Percentiles rank a stretch among this genome's conserved stretches.
Conservation (phyloP, 2,329 filamentous ascomycete species). For the Trichoderma brevicompactum region DNA sequence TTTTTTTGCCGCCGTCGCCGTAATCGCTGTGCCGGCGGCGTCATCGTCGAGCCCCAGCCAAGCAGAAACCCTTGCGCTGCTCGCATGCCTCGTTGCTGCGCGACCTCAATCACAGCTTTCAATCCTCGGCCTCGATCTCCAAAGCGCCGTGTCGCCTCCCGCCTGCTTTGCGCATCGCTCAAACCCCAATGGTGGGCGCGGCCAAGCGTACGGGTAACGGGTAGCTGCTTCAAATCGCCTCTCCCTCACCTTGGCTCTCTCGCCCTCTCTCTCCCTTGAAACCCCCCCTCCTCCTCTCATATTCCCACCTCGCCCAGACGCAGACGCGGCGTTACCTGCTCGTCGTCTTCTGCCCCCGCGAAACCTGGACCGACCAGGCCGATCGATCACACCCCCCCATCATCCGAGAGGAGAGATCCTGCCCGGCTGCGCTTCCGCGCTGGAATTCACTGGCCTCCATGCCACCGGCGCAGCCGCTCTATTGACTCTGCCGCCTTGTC, state of each 20-base stretch:
- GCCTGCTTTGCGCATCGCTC: constrained; percentile 24
- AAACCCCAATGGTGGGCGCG: constrained; percentile 29
- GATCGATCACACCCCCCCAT: constrained; percentile 25
- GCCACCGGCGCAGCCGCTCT: constrained; percentile 32
- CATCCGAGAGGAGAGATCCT: constrained; percentile 21
- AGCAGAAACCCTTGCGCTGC: constrained; percentile 29
- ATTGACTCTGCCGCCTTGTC: constrained; percentile 37
- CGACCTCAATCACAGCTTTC: constrained; percentile 35
- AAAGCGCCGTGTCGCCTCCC: constrained; percentile 26
- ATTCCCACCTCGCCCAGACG: background rate
- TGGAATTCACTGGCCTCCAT: constrained; percentile 33
- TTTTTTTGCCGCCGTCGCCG: constrained; percentile 17
- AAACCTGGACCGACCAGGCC: constrained; percentile 17
- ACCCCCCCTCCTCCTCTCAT: constrained; percentile 7
- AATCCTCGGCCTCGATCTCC: constrained; percentile 27
- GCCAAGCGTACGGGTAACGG: constrained; percentile 34
- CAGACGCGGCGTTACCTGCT: constrained; percentile 29
- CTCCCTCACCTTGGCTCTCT: constrained; percentile 2
- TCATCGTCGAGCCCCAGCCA: constrained; percentile 31
- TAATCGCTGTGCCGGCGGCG: constrained; percentile 24
- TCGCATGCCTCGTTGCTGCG: constrained; percentile 45
- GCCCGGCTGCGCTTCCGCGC: constrained; percentile 30
- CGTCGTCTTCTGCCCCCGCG: constrained; percentile 9
- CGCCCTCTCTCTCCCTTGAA: background rate
- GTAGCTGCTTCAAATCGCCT: constrained; percentile 34